phyloP scores from a whole-genome alignment of 2,329 filamentous ascomycete species.

The Aspergillus puulaauensis region DNA sequence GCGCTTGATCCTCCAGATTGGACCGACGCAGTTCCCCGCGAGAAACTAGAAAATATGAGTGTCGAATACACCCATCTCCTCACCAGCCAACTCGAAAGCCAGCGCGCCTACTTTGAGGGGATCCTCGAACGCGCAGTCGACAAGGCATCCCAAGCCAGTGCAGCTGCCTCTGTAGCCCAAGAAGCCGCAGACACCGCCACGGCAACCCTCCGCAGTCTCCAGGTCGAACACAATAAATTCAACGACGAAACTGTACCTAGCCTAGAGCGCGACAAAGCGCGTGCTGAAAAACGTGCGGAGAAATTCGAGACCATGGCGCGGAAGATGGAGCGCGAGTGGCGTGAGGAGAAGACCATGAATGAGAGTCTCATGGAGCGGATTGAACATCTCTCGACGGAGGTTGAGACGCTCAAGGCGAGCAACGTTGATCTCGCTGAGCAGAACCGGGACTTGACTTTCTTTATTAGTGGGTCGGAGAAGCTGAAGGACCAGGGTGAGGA shows the following conservation, averaged over 20 bases:
- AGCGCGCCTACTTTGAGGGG: constrained; percentile 91
- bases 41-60: constrained; percentile 75
- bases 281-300: constrained; percentile 66
- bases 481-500: constrained; percentile 72
- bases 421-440: constrained; percentile 77
- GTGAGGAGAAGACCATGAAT: constrained; percentile 84
- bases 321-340: constrained; percentile 70
- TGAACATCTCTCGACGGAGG: constrained; percentile 62
- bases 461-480: constrained; percentile 80
- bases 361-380: constrained; percentile 78
- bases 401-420: constrained; percentile 57
- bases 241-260: constrained; percentile 59
- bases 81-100: constrained; percentile 87
- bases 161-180: constrained; percentile 53
- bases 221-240: constrained; percentile 55
- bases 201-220: constrained; percentile 56
- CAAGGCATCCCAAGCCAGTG: constrained; percentile 75
- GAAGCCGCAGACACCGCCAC: constrained; percentile 64
- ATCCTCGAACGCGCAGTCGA: constrained; percentile 84
- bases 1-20: constrained; percentile 44
- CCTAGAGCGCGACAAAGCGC: constrained; percentile 71
- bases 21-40: constrained; percentile 49
- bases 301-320: constrained; percentile 76
- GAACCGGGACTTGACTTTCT: constrained; percentile 84
- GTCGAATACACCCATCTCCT: constrained; percentile 94